Base-by-base conservation (phyloP, 1,284 basidiomycete species). In the Moniliella sp. region DNA sequence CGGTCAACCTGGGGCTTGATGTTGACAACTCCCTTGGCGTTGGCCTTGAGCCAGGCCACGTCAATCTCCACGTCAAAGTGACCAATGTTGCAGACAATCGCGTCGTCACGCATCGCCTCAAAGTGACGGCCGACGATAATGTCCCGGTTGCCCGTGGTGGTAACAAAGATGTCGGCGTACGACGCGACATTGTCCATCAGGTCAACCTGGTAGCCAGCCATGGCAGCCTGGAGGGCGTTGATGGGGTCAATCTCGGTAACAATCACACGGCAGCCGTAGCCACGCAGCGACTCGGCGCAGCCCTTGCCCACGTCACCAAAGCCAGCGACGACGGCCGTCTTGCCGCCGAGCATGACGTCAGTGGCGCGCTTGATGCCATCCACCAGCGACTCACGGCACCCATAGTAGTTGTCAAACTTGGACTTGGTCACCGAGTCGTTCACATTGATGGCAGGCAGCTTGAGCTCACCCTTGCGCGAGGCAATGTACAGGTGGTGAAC, bases 311-410 rank as follows among this genome's bases (percentile, higher is more conserved):
- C 88, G 61, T 99, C 88, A 69, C 88, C 88, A 65, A 79, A 99
- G 43, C 88, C 88, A 52, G 88, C 88, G 52, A 99, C 88, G 46
- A 97, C 80, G 40, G 86, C 86, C 49, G 94, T 82, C 69, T 99
- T 99, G 40, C 88, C 88, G 55, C 91, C 91, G 62, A 97, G 75
- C 88, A 99, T 99, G 64, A 99, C 83, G 65, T 99, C 88, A 52
- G 88, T 99, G 42, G 88, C 88, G 62, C 88, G 83, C 74, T 99
- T 99, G 71, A 99, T 94, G 61, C 88, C 88, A 64, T 99, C 88
- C 48, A 99, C 91, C 48, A 99, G 79, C 32, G 88, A 99, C 68
- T 99, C 91, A 59, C 91, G 81, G 23, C 13, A 14, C 23, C 46
- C 45, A 43, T 50, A 55, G 42, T 45, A 47, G 66, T 70, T 71